Evolutionary conservation across 1,284 basidiomycete genomes (phyloP).

Genomic region (Naganishia sp.): DNA sequence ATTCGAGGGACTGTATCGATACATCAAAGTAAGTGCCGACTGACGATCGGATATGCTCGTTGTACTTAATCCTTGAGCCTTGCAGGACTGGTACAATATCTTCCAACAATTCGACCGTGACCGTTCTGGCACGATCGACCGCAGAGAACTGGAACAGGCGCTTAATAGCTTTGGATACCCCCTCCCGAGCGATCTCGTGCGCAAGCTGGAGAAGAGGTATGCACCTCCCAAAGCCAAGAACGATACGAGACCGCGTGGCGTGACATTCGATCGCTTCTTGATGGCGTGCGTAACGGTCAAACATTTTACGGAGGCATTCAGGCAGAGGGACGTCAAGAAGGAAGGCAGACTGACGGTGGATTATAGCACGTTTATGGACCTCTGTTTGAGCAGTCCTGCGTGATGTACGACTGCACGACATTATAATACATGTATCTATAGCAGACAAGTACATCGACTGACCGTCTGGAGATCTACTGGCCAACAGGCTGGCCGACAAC

Average conservation of each 20-base stretch:
- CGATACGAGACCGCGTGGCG: conserved; percentile 38
- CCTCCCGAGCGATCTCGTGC: conserved; percentile 51
- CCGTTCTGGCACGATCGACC: conserved; percentile 52
- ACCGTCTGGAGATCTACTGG: no score
- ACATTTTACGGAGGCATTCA: conserved; percentile 54
- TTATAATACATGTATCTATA: conserved; percentile 1
- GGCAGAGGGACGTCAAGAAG: conserved; percentile 45
- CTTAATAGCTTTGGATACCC: conserved; percentile 53
- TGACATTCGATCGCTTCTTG: conserved; percentile 54
- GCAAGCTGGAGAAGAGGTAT: conserved; percentile 51
- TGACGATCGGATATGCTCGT: no score
- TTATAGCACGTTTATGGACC: conserved; percentile 52
- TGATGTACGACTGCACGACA: neutral
- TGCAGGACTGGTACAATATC: conserved; percentile 54
- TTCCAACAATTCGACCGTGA: conserved; percentile 54
- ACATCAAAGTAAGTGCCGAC: conserved; percentile 48
- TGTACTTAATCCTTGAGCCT: neutral
- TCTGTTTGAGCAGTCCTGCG: conserved; percentile 14
- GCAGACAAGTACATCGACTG: no score
- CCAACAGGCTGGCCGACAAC: no score
- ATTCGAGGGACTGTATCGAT: conserved; percentile 54
- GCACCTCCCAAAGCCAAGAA: conserved; percentile 47
- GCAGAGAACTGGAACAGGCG: conserved; percentile 52
- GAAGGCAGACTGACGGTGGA: conserved; percentile 48
- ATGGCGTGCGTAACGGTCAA: conserved; percentile 56